Evolutionary conservation across 176 grass and related monocot genomes (phyloP), one percentile per base, ranked within the genome.

Genomic region (Otatea glauca): DNA sequence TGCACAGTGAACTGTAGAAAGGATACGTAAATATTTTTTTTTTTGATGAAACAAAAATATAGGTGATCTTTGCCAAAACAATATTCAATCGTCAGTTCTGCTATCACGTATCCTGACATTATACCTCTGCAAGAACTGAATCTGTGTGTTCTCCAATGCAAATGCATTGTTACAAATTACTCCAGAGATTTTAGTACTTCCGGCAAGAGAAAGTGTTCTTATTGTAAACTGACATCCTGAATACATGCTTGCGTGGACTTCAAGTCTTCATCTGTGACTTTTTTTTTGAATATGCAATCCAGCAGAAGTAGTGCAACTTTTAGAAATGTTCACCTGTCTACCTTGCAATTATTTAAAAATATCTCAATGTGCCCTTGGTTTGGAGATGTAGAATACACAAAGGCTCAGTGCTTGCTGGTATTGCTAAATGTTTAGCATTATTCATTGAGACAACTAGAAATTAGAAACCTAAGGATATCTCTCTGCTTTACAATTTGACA

Each of bases 401-500:
- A 76, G 27, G 20, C 21, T 48, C 39, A 49, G 39, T 47, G 49
- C 77, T 55, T 81, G 48, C 24, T 87, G 68, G 38, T 87, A 45
- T 80, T 41, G 39, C 21, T 32, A 51, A 55, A 23, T 86, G 12
- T 20, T 54, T 81, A 25, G 35, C 15, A 53, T 80, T 65, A 6
- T 80, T 25, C 45, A 51, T 10, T 25, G n/a, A 12, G n/a, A 7
- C 23, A 44, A 8, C 13, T 10, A 47, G n/a, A 78, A 32, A 44
- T 76, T 17, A 34, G 11, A 68, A 69, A 24, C 23, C 9, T 68
- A 41, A 59, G 74, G 24, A 12, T 44, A 16, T 41, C 24, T 24
- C n/a, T 76, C 0, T 58, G 7, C 16, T 27, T 35, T 34, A 41
- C 2, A 51, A 3, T 24, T 69, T 69, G 11, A 11, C 23, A 42